These are phyloP conservation scores for Boletus insuetus DNA, from an alignment of 768 basidiomycete genomes.

Conservation along the genomic window DNA sequence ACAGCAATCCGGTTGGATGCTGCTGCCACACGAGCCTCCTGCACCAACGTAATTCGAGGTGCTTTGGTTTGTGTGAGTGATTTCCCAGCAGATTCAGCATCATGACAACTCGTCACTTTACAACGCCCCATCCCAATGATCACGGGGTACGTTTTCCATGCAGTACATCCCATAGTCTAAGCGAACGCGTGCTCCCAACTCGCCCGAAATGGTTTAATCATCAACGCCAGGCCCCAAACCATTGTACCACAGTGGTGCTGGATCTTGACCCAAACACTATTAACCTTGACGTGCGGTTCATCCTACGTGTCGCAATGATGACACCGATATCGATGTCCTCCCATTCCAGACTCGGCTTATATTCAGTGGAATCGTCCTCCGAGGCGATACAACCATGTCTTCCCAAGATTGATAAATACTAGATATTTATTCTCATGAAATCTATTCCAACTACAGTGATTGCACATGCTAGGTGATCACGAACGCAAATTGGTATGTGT, in stretches of 20 bases:
- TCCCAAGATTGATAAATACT: not conserved
- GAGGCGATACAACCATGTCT: not conserved
- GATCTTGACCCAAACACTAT: no score
- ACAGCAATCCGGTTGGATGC: no score
- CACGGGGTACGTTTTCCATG: not conserved
- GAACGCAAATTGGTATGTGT: not conserved
- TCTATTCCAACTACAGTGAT: slow-evolving; percentile 2
- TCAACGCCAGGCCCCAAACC: no score
- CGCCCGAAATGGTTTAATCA: no score
- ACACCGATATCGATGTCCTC: not conserved
- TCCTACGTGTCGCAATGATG: no score
- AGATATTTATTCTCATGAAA: slow-evolving; percentile 1
- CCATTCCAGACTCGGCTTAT: not conserved
- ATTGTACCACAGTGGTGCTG: no score
- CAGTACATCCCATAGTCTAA: no score
- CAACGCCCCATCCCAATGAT: not conserved
- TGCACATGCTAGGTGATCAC: slow-evolving; percentile 14
- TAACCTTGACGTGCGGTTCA: no score
- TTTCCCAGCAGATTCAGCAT: not conserved
- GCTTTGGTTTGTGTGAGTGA: not conserved
- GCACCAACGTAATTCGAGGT: no score
- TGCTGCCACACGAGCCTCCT: no score
- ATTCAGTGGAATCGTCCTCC: no score
- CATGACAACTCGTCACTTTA: not conserved
- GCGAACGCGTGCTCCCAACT: no score